Conservation (phyloP, 2,329 filamentous ascomycete species). For the Colletotrichum sp. region DNA sequence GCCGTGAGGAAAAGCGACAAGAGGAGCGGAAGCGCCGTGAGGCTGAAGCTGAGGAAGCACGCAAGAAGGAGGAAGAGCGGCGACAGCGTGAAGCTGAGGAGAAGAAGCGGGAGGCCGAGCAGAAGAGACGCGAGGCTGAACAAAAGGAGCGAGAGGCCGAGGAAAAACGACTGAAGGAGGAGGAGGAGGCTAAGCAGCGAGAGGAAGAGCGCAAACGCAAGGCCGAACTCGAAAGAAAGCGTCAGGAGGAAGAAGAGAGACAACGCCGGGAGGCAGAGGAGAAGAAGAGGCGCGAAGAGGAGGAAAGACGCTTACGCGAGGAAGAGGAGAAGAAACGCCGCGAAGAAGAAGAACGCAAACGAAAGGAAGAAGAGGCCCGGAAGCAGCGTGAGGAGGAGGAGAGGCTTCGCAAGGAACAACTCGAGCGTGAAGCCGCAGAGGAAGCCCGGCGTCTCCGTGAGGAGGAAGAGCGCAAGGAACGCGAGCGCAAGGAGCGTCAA, state of each 20-base stretch:
- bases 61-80: constrained; percentile 32
- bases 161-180: constrained; percentile 36
- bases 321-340: constrained; percentile 40
- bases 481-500: constrained; percentile 50
- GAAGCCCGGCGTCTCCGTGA: constrained; percentile 56
- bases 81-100: constrained; percentile 20
- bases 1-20: constrained; percentile 21
- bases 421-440: constrained; percentile 53
- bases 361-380: constrained; percentile 40
- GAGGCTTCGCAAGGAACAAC: constrained; percentile 46
- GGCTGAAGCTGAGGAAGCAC: constrained; percentile 33
- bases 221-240: constrained; percentile 27
- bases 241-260: constrained; percentile 25
- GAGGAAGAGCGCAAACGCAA: constrained; percentile 35
- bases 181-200: constrained; percentile 30
- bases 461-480: constrained; percentile 56
- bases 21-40: constrained; percentile 33
- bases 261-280: constrained; percentile 27
- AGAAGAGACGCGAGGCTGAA: constrained; percentile 26
- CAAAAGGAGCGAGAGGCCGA: constrained; percentile 42
- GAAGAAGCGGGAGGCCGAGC: constrained; percentile 22
- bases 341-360: constrained; percentile 43
- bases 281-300: constrained; percentile 34
- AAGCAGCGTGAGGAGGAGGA: constrained; percentile 53
- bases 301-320: constrained; percentile 34